A percentile compares a stretch with the other conserved stretches of the same genome.
Evolutionary conservation across 352 stramenopile genomes (phyloP).

Genomic region (Pythium grandisporangium): DNA sequence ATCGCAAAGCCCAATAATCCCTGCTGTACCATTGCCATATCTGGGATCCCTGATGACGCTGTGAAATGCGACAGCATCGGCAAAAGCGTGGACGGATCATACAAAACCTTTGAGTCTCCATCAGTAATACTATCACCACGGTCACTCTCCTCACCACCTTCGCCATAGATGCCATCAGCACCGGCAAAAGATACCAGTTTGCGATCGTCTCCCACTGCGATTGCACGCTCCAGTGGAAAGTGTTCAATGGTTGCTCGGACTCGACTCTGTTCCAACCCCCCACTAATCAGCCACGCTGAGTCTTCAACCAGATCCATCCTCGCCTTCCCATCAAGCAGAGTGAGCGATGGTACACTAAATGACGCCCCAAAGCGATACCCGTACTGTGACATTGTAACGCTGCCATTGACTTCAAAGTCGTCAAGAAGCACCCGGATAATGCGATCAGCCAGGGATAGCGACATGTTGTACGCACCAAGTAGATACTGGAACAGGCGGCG

Average conservation of each 20-base stretch:
- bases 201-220: neutral
- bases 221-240: constrained; percentile 49
- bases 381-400: constrained; percentile 28
- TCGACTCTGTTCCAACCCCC: constrained; percentile 50
- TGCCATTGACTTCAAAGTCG: constrained; percentile 33
- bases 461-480: constrained; percentile 60
- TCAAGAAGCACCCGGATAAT: constrained; percentile 41
- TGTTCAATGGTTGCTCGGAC: constrained; percentile 60
- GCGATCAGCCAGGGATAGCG: constrained; percentile 47
- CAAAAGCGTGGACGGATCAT: constrained; percentile 70
- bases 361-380: constrained; percentile 69
- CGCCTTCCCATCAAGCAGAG: constrained; percentile 13
- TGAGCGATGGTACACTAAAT: constrained; percentile 11
- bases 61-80: constrained; percentile 73
- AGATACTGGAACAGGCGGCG: constrained; percentile 46
- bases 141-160: constrained; percentile 3
- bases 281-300: constrained; percentile 50
- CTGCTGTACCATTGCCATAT: constrained; percentile 53
- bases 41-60: constrained; percentile 52
- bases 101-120: constrained; percentile 19
- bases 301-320: constrained; percentile 49
- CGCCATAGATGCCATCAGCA: constrained; percentile 9
- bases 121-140: no score
- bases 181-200: neutral
- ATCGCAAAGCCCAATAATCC: constrained; percentile 60